A percentile compares a stretch with the other conserved stretches of the same genome.
Evolutionary conservation across 768 basidiomycete genomes (phyloP).

Genomic region (Tricholoma sp.): DNA sequence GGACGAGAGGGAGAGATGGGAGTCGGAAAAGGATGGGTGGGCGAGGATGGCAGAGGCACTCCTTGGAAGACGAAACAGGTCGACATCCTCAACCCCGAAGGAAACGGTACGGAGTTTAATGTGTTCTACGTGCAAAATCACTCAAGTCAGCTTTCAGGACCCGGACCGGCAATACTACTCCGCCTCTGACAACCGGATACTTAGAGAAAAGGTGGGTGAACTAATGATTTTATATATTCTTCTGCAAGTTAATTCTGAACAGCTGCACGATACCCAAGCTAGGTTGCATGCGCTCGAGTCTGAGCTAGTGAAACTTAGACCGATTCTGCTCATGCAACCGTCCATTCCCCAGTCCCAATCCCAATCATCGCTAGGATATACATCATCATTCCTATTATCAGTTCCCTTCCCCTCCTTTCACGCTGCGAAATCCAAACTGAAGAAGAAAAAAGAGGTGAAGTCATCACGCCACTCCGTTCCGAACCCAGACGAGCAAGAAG

Average conservation of each 20-base stretch:
- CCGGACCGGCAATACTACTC: slow-evolving; percentile 45
- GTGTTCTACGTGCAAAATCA: slow-evolving; percentile 3
- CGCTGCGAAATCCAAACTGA: slow-evolving; percentile 19
- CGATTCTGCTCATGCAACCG: slow-evolving; percentile 64
- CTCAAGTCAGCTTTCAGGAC: slow-evolving; percentile 36
- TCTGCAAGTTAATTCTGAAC: slow-evolving; percentile 5
- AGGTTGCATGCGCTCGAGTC: slow-evolving; percentile 53
- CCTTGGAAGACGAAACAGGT: slow-evolving; percentile 41
- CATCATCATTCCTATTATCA: slow-evolving; percentile 18
- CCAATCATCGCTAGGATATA: slow-evolving; percentile 14
- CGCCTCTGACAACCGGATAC: slow-evolving; percentile 55
- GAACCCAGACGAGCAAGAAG: slow-evolving; percentile 6
- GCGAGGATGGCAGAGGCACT: slow-evolving; percentile 64
- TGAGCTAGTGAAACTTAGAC: slow-evolving; percentile 61
- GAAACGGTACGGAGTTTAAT: slow-evolving; percentile 7
- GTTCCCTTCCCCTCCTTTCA: slow-evolving; percentile 22
- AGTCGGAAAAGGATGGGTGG: slow-evolving; percentile 61
- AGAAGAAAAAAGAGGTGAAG: slow-evolving; percentile 19
- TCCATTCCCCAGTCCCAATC: slow-evolving; percentile 19
- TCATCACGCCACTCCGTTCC: slow-evolving; percentile 11
- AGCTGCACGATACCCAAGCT: slow-evolving; percentile 56
- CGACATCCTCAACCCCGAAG: slow-evolving; percentile 18
- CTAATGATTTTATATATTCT: not conserved
- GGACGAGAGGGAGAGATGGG: slow-evolving; percentile 58
- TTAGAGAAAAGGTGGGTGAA: slow-evolving; percentile 53